Evolutionary conservation across 495 filamentous ascomycete genomes (phyloP).

Genomic region (Massariosphaeria phaeospora): DNA sequence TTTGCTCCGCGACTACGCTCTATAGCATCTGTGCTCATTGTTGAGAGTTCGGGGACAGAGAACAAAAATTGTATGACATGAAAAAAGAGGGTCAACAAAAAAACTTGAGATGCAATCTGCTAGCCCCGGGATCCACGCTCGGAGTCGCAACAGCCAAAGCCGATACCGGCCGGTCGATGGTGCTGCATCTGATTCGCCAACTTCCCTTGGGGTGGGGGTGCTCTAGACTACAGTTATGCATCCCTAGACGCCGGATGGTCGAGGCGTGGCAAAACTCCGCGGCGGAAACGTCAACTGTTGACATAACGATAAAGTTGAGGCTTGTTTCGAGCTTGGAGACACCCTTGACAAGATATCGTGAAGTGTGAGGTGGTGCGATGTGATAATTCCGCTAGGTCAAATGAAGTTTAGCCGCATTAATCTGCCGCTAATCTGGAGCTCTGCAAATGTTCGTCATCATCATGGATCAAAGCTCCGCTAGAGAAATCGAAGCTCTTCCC

Average conservation of each 20-base stretch:
- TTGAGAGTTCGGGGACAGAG: too few relatives aligned
- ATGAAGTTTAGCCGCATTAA: not conserved
- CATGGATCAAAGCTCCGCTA: not conserved
- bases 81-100: not conserved
- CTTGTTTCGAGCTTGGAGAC: too few relatives aligned
- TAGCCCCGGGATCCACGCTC: slow-evolving; percentile 1
- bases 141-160: slow-evolving; percentile 3
- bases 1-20: not conserved
- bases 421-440: not conserved
- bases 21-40: slow-evolving; percentile 8
- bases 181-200: too few relatives aligned
- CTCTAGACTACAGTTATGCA: slow-evolving; percentile 12
- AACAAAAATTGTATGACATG: not conserved
- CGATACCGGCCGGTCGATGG: slow-evolving; percentile 26
- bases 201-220: slow-evolving; percentile 14
- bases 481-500: not conserved
- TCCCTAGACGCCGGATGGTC: too few relatives aligned
- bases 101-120: too few relatives aligned
- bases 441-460: too few relatives aligned
- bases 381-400: not conserved
- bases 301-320: not conserved
- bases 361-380: not conserved
- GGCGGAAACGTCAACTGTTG: not conserved
- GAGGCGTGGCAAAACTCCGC: not conserved
- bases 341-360: too few relatives aligned